A percentile compares a stretch with the other conserved stretches of the same genome.
phyloP scores from a whole-genome alignment of 2,329 filamentous ascomycete species.

The Calonectria pteridis region DNA sequence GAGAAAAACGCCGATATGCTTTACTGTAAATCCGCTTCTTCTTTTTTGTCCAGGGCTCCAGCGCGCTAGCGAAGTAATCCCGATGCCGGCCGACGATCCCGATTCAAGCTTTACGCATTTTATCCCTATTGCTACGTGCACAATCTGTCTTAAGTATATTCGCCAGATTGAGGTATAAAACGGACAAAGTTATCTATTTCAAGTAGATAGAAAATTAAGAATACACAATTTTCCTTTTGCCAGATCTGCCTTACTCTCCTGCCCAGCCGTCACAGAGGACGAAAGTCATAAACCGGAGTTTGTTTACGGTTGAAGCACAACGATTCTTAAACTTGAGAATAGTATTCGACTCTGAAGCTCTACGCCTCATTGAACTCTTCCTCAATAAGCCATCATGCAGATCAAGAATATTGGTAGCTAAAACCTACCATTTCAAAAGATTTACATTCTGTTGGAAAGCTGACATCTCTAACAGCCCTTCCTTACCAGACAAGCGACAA shows the following conservation, averaged over 20 bases:
- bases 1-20: background rate
- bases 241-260: background rate
- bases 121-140: background rate
- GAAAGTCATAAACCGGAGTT: background rate
- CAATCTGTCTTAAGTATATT: background rate
- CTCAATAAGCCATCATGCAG: background rate
- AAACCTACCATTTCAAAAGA: background rate
- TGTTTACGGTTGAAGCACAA: background rate
- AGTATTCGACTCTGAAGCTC: background rate
- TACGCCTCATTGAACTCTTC: background rate
- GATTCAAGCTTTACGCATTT: background rate
- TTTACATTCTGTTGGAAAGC: background rate
- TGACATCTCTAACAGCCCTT: background rate
- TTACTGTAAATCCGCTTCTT: background rate
- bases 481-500: background rate
- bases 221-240: background rate
- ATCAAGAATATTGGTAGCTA: background rate
- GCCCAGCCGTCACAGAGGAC: background rate
- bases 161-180: background rate
- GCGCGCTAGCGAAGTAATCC: background rate
- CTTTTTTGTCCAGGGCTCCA: background rate
- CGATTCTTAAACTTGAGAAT: background rate
- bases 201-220: background rate
- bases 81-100: background rate
- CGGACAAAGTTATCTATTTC: background rate